Evolutionary conservation across 2,329 filamentous ascomycete genomes (phyloP), one percentile per base, ranked within the genome.

Genomic region (Diaporthe ilicicola): DNA sequence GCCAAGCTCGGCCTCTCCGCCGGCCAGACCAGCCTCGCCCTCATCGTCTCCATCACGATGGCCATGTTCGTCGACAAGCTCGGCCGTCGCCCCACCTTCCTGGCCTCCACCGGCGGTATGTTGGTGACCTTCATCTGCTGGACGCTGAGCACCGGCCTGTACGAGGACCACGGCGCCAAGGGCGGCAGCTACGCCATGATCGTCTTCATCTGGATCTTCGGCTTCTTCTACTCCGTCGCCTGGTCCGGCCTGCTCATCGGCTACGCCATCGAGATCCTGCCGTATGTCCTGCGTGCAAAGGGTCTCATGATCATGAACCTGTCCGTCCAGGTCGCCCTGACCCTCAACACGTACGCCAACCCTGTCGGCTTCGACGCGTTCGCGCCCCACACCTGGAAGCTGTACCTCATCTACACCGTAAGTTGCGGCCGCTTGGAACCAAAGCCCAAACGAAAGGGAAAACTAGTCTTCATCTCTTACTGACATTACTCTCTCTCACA

Each of bases 161-260:
- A 83, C 74, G 83, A 86, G 71, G 81, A 82, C 76, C 75, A 82
- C 71, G 53, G 72, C 29, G 61, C 78, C 3, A 74, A 75, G 2
- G 82, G 80, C 27, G 76, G 82, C 69, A 79, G 80, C 76, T 79
- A 81, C 73, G 83, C 79, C 73, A 83, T 84, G 80, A 82, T 85
- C 75, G 79, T 84, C 74, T 82, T 82, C 76, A 79, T 82, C 74
- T 82, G 80, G 80, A 62, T 82, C 50, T 80, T 80, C 68, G 76
- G 77, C 51, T 73, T 82, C 77, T 84, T 86, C 76, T 89, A 89
- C 81, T 82, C 84, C 39, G 81, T 89, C 73, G 87, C 86, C 29
- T 89, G 86, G 86, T 88, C 87, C 37, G 86, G 87, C 70, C 83
- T 89, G 53, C 83, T 89, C 27, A 82, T 89, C 73, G 86, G 85